Base-by-base conservation (phyloP, 768 basidiomycete species). In the Coprinopsis sp. region DNA sequence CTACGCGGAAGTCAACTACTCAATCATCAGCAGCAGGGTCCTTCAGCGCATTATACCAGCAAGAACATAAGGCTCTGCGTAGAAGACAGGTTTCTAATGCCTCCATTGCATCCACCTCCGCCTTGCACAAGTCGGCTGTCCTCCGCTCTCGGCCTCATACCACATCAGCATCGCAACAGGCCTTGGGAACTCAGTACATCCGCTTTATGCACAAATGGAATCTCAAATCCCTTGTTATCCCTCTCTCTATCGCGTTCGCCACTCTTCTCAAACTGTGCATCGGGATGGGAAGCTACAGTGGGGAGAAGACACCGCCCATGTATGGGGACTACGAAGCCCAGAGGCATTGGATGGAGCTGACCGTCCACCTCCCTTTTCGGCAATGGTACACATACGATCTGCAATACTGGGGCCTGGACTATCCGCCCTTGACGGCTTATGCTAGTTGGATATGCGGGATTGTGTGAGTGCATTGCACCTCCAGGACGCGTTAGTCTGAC, bases 241-340 rank as follows among this genome's bases (percentile, higher is more conserved):
- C 84, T 3, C 62, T 65, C 34, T 67, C 74, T 7, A 61, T 90
- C n/a, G 65, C 74, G 1, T 68, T 70, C 2, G 70, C 81, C 1
- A 68, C 72, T 2, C 68, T 79, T 58, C 64, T 89, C 46, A 90
- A 86, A 62, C 79, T 80, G 69, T 73, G 73, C 48, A 69, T 88
- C 24, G 84, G 89, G 12, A 55, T 93, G 23, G 89, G 86, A 13
- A 76, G 80, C 16, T 93, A 92, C 66, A 92, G 90, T 25, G 91
- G 91, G 91, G 91, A 5, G 62, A 77, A 52, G 71, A 78, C 79
- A 2, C 87, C 91, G 0, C 91, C 90, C 0, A 84, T 92, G 82
- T 90, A 76, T 53, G 92, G 92, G 3, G 92, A 95, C 65, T 95
- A 89, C 55, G 92, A 95, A 62, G 92, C 92, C 0, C 92, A 94